Percentiles rank a stretch among this genome's conserved stretches.
Evolutionary conservation across 257 asterid genomes (phyloP).

Genomic region (Capsicum baccatum): DNA sequence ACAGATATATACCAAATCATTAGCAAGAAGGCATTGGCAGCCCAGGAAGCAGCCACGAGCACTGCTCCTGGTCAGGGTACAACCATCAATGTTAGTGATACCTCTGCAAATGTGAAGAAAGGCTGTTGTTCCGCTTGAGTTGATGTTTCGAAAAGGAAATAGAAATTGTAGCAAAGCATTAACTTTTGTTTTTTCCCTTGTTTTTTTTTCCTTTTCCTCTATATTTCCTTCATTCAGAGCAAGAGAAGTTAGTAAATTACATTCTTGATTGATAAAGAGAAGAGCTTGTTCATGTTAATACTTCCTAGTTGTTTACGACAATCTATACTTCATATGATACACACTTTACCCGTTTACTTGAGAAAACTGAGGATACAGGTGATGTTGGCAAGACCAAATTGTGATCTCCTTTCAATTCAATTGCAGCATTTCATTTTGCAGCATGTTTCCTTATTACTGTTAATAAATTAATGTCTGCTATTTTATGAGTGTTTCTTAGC

Average conservation of each 20-base stretch:
- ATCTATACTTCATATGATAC: conserved; percentile 18
- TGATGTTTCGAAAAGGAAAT: conserved; percentile 31
- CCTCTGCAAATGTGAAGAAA: conserved; percentile 54
- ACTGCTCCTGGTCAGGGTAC: conserved; percentile 71
- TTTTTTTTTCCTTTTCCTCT: conserved; percentile 3
- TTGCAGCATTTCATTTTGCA: not conserved
- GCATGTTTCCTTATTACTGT: conserved; percentile 11
- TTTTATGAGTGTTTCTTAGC: not conserved
- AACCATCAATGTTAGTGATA: conserved; percentile 63
- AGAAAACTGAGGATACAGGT: conserved; percentile 5
- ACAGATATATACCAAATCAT: conserved; percentile 67
- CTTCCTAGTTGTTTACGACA: conserved; percentile 24
- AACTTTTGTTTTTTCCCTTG: conserved; percentile 40
- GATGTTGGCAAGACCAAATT: conserved; percentile 8
- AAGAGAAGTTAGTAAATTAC: conserved; percentile 46
- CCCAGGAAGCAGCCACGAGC: conserved; percentile 69
- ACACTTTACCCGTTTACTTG: conserved; percentile 13
- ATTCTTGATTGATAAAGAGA: conserved; percentile 35
- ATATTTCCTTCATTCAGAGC: conserved; percentile 22
- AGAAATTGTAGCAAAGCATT: conserved; percentile 31
- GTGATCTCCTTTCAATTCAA: conserved; percentile 18
- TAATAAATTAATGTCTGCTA: not conserved
- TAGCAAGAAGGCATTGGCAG: conserved; percentile 90
- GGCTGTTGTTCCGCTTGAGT: conserved; percentile 77
- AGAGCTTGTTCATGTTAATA: conserved; percentile 37